Evolutionary conservation across 169 alveolate species (phyloP).

Genomic region (Cryptosporidium parvum): DNA sequence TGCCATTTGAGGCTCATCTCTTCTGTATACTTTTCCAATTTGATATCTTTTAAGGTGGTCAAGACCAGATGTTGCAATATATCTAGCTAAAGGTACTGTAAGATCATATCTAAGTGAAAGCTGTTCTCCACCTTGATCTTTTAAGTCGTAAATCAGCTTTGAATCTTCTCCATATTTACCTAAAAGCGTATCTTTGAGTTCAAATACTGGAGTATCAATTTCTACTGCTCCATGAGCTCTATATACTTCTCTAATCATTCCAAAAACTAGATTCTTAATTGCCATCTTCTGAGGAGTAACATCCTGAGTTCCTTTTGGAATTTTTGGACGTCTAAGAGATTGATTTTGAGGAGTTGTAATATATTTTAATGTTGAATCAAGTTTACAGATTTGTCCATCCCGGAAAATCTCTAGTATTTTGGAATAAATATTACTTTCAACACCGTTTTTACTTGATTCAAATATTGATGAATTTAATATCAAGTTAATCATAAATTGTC

Average conservation of each 20-base stretch:
- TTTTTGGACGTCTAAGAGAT: slow-evolving; percentile 86
- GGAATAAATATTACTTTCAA: background rate
- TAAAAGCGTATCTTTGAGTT: slow-evolving; percentile 93
- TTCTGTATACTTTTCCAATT: slow-evolving; percentile 96
- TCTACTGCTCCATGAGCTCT: slow-evolving; percentile 96
- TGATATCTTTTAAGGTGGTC: slow-evolving; percentile 93
- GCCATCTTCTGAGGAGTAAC: slow-evolving; percentile 93
- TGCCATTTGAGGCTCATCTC: slow-evolving; percentile 97
- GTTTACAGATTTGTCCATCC: slow-evolving; percentile 5
- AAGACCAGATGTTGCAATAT: slow-evolving; percentile 89
- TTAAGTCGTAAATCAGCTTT: slow-evolving; percentile 94
- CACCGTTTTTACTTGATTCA: background rate
- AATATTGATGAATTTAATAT: background rate
- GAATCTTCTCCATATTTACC: slow-evolving; percentile 98
- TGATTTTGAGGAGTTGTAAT: slow-evolving; percentile 77
- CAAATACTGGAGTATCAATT: slow-evolving; percentile 98
- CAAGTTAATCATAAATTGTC: background rate
- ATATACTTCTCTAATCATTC: slow-evolving; percentile 87
- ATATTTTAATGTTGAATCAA: background rate
- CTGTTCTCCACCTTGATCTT: slow-evolving; percentile 98
- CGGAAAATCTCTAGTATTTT: background rate
- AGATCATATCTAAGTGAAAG: slow-evolving; percentile 95
- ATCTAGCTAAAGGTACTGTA: slow-evolving; percentile 98
- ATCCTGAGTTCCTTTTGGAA: slow-evolving; percentile 96
- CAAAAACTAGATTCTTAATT: slow-evolving; percentile 89